These are phyloP conservation scores for Exidia glandulosa DNA, from an alignment of 768 basidiomycete genomes.

Conservation along the genomic window DNA sequence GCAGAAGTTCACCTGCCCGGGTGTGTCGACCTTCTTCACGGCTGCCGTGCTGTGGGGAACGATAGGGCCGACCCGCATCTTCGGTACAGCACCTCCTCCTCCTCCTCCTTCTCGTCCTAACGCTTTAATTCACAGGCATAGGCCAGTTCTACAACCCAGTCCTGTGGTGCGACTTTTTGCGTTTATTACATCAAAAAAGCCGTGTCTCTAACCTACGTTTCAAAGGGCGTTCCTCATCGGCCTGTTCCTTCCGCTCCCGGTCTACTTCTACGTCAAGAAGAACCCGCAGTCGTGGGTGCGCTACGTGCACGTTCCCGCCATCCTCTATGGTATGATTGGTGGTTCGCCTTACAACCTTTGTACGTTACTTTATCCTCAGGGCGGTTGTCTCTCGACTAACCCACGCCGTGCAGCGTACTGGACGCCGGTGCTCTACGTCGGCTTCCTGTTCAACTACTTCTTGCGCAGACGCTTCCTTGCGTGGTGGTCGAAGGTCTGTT, in stretches of 20 bases:
- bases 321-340: conserved; percentile 1
- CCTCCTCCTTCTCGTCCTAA: no score
- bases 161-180: no score
- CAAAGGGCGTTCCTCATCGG: conserved; percentile 27
- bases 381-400: background rate
- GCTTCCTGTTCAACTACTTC: background rate
- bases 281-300: background rate
- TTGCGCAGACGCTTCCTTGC: conserved; percentile 4
- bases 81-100: conserved; percentile 14
- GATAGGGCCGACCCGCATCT: conserved; percentile 13
- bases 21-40: conserved; percentile 23
- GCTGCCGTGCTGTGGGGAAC: conserved; percentile 23
- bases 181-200: no score
- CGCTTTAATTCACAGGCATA: no score
- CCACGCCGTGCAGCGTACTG: background rate
- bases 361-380: background rate
- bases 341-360: conserved; percentile 1
- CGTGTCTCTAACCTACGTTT: no score
- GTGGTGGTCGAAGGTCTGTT: conserved; percentile 4
- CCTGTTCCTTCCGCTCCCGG: conserved; percentile 2
- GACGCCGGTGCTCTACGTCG: background rate
- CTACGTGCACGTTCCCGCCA: conserved; percentile 2
- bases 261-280: background rate
- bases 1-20: conserved; percentile 19
- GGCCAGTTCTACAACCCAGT: conserved; percentile 11